Base-by-base conservation (phyloP, 306 rosid species). In the Carpinus viminea region DNA sequence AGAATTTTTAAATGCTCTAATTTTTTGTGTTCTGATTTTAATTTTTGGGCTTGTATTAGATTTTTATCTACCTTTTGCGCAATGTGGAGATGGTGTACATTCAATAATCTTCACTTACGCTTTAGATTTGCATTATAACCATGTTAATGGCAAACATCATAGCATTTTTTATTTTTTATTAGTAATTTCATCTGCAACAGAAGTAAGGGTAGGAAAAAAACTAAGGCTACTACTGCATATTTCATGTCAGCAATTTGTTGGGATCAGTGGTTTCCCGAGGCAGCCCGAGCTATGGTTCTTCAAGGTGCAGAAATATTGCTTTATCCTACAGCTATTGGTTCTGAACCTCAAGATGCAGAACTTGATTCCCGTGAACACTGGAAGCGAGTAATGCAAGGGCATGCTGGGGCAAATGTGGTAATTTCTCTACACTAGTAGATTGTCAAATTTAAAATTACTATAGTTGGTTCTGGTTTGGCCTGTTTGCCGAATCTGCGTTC, bases 191-290 rank as follows among this genome's bases (percentile, higher is more conserved):
- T 76, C 61, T 21, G 74, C 31, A 15, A 46, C 43, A 68, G 68
- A 17, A 65, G 72, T 73, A 73, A 80, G 38, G 38, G 38, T 68
- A 45, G 11, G 69, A 34, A 45, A 8, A 52, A 54, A 76, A 61
- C 68, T 83, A 70, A 80, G 46, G 54, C 55, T 79, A 68, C 77
- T 66, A 41, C 20, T 77, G 56, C 5, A 72, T 68, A 20, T 88
- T 81, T 79, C 13, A 66, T 86, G 71, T 59, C 88, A 95, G 98
- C 96, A 80, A 91, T 95, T 74, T 92, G 98, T 88, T 95, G 98
- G 98, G 98, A 95, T 86, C 98, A 95, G 87, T 95, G 98, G 97
- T 95, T 95, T 84, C 98, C 98, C 0, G 98, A 95, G 93, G 91
- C 93, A 78, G 98, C 98, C 70, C 88, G 97, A 17, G 91, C 97